Evolutionary conservation across 1,139 yeast species (phyloP).

Genomic region (Yarrowia galli): DNA sequence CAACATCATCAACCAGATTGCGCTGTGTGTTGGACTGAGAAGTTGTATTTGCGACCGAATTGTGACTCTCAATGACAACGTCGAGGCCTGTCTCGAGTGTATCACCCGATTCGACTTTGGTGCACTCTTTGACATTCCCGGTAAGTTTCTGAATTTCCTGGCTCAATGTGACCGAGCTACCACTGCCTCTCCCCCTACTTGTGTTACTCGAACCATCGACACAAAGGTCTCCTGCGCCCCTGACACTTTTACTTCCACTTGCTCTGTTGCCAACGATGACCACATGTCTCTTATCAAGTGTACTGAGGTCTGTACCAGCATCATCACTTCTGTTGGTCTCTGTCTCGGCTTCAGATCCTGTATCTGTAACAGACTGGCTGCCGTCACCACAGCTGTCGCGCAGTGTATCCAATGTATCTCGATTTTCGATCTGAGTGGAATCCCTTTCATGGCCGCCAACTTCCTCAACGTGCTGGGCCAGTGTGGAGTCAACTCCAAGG

Average conservation of each 20-base stretch:
- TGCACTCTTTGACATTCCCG: background rate
- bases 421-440: conserved; percentile 19
- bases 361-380: conserved; percentile 16
- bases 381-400: conserved; percentile 5
- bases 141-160: background rate
- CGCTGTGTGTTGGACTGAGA: conserved; percentile 18
- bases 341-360: conserved; percentile 10
- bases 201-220: conserved; percentile 8
- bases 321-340: conserved; percentile 13
- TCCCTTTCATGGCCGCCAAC: conserved; percentile 13
- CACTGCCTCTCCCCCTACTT: background rate
- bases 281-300: background rate
- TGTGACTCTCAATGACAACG: background rate
- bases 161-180: conserved; percentile 14
- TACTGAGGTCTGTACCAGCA: conserved; percentile 5
- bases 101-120: conserved; percentile 1
- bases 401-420: conserved; percentile 32
- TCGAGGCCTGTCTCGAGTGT: conserved; percentile 13
- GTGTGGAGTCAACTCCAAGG: conserved; percentile 3
- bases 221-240: conserved; percentile 18
- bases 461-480: conserved; percentile 15
- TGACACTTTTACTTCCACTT: background rate
- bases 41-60: conserved; percentile 23
- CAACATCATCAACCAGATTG: conserved; percentile 6
- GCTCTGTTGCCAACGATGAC: conserved; percentile 5